Base-by-base conservation (phyloP, 2,329 filamentous ascomycete species). In the Malbranchea cinnamomea region DNA sequence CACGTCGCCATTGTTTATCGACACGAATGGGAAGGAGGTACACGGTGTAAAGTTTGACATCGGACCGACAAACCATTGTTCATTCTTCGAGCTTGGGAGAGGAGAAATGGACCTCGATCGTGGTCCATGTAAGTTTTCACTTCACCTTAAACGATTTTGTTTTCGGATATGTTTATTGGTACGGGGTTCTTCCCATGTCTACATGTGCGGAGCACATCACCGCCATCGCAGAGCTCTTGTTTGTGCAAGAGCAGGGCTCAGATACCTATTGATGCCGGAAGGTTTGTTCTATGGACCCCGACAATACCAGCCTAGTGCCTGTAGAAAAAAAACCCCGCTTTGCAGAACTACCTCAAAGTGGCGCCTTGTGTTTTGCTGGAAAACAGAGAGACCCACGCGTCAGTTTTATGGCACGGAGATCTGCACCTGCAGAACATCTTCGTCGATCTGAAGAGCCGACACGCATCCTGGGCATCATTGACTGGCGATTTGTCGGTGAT, bases 361-460 rank as follows among this genome's bases (percentile, higher is more conserved):
- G 38, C 41, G 14, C 44, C 49, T 20, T 47, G 47, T 37, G 36
- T 57, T 25, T 41, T 56, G 6, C 44, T 45, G 4, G 34, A 38
- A 24, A 35, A 49, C n/a, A 24, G 42, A 20, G 26, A 25, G 4
- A 23, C 50, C 9, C 26, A 34, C 23, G 32, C 34, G 26, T 40
- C 54, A n/a, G 46, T 47, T 21, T 34, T 62, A 19, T 59, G 49
- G 53, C 56, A 61, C 40, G 43, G 41, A 26, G 54, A 60, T 41
- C 42, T 60, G 12, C 52, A 54, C 37, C 32, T 50, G 10, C 41
- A 45, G 5, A 62, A 60, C 37, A 42, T 60, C 18, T 60, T 60
- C 34, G 47, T 59, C 15, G 26, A 53, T 19, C 31, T 12, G 28
- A 11, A 16, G 29, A 37, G 8, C 35, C 35, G 12, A 27, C 25